phyloP scores from a whole-genome alignment of 1,284 basidiomycete genomes.

The Sanghuangporus weigelae region DNA sequence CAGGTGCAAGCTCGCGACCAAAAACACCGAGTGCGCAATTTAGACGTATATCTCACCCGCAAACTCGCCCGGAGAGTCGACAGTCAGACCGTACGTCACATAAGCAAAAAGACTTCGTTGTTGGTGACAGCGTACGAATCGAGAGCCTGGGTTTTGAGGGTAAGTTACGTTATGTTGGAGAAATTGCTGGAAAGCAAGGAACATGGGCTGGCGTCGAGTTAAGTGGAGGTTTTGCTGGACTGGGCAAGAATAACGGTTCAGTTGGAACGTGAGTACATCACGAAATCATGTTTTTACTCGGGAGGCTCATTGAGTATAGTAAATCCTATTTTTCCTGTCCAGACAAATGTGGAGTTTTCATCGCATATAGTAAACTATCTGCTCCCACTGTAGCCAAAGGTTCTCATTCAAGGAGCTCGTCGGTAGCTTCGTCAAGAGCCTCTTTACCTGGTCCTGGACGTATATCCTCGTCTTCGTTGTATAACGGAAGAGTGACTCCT shows the following conservation, averaged over 20 bases:
- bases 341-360: conserved; percentile 87
- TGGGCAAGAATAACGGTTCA: conserved; percentile 93
- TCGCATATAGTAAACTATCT: conserved; percentile 77
- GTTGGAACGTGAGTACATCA: conserved; percentile 73
- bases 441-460: conserved; percentile 42
- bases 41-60: conserved; percentile 12
- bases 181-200: conserved; percentile 82
- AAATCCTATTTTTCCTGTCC: conserved; percentile 86
- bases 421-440: conserved; percentile 67
- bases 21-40: conserved; percentile 47
- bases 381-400: conserved; percentile 60
- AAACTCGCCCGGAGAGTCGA: conserved; percentile 46
- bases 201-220: conserved; percentile 91
- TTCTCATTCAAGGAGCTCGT: conserved; percentile 59
- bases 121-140: conserved; percentile 80
- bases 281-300: background rate
- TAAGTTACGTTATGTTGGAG: conserved; percentile 70
- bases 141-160: conserved; percentile 86
- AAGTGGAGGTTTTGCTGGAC: conserved; percentile 79
- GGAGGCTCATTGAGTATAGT: conserved; percentile 32
- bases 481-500: conserved; percentile 42
- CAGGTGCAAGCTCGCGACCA: conserved; percentile 38
- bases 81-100: conserved; percentile 55
- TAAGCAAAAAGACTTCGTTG: conserved; percentile 45
- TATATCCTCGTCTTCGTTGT: conserved; percentile 23